These are phyloP conservation scores for Trypanosoma lewisi DNA, from an alignment of 208 protist genomes.

Conservation along the genomic window DNA sequence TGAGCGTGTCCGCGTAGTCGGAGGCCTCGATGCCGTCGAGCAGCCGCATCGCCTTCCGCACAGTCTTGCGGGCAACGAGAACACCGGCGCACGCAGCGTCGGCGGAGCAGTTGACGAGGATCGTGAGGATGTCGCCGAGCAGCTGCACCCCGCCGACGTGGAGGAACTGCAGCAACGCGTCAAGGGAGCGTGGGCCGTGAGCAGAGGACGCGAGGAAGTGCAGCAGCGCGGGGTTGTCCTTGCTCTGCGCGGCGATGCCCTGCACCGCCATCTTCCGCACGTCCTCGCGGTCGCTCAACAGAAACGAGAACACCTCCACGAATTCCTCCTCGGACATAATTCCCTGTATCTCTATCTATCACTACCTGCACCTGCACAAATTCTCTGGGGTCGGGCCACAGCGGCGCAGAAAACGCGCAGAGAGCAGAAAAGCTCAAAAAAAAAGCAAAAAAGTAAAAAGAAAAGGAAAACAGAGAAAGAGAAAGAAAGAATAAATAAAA, in stretches of 20 bases:
- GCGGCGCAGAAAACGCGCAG: not conserved
- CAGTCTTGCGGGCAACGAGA: slow-evolving; percentile 57
- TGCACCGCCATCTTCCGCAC: slow-evolving; percentile 82
- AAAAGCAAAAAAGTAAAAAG: slow-evolving; percentile 5
- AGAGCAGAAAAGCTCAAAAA: not conserved
- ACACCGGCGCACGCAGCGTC: slow-evolving; percentile 71
- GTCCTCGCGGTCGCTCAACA: slow-evolving; percentile 68
- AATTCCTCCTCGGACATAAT: slow-evolving; percentile 38
- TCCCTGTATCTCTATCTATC: too few relatives aligned
- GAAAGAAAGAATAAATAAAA: not conserved
- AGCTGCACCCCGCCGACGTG: slow-evolving; percentile 41
- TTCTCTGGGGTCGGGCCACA: too few relatives aligned
- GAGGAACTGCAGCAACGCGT: slow-evolving; percentile 61
- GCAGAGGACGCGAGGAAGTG: slow-evolving; percentile 38
- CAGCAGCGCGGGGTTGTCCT: slow-evolving; percentile 62
- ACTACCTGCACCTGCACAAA: not conserved
- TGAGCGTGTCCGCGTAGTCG: slow-evolving; percentile 27
- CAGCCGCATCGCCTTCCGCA: slow-evolving; percentile 77
- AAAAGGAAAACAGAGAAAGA: slow-evolving; percentile 8
- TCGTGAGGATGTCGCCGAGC: slow-evolving; percentile 74
- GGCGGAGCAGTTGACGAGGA: slow-evolving; percentile 79
- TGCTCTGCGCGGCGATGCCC: slow-evolving; percentile 74
- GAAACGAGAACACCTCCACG: slow-evolving; percentile 66
- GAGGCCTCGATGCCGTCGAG: slow-evolving; percentile 64
- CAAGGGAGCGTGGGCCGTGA: slow-evolving; percentile 40